Percentiles rank a stretch among this genome's conserved stretches.
Evolutionary conservation across 208 protist species (phyloP).

Genomic region (Trypanosoma melophagium): DNA sequence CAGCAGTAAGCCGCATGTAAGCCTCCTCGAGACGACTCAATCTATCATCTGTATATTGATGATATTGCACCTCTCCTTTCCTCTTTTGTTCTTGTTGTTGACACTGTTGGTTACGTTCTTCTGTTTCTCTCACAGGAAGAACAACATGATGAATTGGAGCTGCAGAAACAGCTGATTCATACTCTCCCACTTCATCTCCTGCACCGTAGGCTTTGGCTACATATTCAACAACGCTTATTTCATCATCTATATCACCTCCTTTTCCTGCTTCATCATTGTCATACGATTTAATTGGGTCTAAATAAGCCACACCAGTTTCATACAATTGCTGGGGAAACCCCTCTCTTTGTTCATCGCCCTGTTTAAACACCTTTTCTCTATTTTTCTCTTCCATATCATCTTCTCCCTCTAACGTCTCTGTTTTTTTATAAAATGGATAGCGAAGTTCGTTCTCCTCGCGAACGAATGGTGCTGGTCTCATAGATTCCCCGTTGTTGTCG

Average conservation of each 20-base stretch:
- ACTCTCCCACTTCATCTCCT: slow-evolving; percentile 6
- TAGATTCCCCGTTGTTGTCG: not conserved
- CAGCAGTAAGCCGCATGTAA: slow-evolving; percentile 39
- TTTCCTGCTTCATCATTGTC: not conserved
- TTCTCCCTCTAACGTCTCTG: not conserved
- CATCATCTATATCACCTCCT: slow-evolving; percentile 25
- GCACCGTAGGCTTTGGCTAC: slow-evolving; percentile 16
- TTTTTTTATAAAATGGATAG: slow-evolving; percentile 7
- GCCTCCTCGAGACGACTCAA: slow-evolving; percentile 59
- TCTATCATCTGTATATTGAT: slow-evolving; percentile 31
- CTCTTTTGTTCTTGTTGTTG: not conserved
- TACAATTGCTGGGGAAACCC: not conserved
- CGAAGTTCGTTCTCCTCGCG: slow-evolving; percentile 9
- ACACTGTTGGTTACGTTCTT: no score
- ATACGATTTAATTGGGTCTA: not conserved
- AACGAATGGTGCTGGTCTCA: not conserved
- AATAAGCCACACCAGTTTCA: not conserved
- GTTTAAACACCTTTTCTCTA: not conserved
- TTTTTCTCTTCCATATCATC: not conserved
- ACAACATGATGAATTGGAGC: not conserved
- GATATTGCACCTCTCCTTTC: not conserved
- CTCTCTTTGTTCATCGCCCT: not conserved
- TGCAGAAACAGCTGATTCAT: not conserved
- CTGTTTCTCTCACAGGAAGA: not conserved
- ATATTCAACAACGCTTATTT: slow-evolving; percentile 34